A percentile compares a stretch with the other conserved stretches of the same genome.
These are phyloP conservation scores for Pseudoneurospora amorphoporcata DNA, from an alignment of 495 filamentous ascomycete species.

Conservation along the genomic window DNA sequence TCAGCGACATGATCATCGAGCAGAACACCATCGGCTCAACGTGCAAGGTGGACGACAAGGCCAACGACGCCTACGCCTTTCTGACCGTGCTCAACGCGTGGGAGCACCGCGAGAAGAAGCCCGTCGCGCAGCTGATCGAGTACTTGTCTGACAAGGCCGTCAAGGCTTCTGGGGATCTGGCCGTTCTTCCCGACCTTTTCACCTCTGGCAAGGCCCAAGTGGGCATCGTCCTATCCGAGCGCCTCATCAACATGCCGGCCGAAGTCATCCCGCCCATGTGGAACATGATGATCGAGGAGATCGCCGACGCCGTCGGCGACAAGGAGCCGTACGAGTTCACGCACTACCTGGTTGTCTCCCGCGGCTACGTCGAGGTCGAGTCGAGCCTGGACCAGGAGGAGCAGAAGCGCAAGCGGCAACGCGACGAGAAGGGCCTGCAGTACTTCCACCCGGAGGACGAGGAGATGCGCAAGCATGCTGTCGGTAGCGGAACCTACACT, in stretches of 20 bases:
- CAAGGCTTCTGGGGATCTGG: conserved; percentile 40
- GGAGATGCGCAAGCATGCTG: conserved; percentile 62
- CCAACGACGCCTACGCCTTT: conserved; percentile 91
- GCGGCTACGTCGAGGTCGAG: conserved; percentile 79
- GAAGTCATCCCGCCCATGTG: conserved; percentile 95
- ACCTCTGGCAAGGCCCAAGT: conserved; percentile 45
- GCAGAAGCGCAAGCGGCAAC: conserved; percentile 70
- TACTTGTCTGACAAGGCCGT: conserved; percentile 58
- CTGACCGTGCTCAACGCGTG: conserved; percentile 78
- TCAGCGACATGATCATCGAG: conserved; percentile 79
- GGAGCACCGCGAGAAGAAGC: conserved; percentile 66
- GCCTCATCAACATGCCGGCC: conserved; percentile 88
- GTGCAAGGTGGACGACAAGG: conserved; percentile 89
- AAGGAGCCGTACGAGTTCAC: conserved; percentile 89
- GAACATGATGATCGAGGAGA: conserved; percentile 87
- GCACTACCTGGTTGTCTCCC: conserved; percentile 83
- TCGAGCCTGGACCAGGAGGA: conserved; percentile 63
- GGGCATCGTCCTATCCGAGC: conserved; percentile 80
- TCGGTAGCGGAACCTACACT: conserved; percentile 54
- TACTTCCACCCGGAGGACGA: conserved; percentile 99
- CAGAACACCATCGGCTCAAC: conserved; percentile 87
- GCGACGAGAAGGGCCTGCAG: conserved; percentile 46
- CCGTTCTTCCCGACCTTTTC: conserved; percentile 45
- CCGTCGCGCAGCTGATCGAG: conserved; percentile 53
- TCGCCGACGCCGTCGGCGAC: conserved; percentile 78